These are phyloP conservation scores for Stramenopiles sp. DNA, from an alignment of 352 stramenopile species.

Conservation along the genomic window DNA sequence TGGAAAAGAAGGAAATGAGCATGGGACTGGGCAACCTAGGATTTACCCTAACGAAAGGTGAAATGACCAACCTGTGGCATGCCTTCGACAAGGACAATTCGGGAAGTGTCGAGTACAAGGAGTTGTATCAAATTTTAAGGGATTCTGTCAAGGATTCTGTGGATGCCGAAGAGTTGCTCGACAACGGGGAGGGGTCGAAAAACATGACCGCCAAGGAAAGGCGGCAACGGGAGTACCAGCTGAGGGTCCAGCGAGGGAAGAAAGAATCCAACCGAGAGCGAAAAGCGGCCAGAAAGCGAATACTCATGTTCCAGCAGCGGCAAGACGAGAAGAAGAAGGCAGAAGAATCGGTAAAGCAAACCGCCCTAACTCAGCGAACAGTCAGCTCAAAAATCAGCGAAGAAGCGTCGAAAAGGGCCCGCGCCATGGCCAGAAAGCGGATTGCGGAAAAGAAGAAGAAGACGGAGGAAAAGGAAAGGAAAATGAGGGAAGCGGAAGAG, in stretches of 20 bases:
- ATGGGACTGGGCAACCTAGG: neutral
- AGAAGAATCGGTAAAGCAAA: neutral
- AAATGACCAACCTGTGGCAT: neutral
- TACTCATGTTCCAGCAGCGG: too few species aligned
- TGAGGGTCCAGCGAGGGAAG: neutral
- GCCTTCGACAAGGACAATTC: neutral
- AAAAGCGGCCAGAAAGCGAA: neutral
- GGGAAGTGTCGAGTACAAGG: neutral
- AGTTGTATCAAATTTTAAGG: slow-evolving; percentile 3
- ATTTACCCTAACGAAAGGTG: neutral
- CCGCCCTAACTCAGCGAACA: neutral
- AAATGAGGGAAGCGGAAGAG: neutral
- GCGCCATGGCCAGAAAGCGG: neutral
- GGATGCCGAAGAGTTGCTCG: neutral
- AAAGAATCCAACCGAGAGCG: neutral
- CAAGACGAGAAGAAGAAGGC: neutral
- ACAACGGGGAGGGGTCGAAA: neutral
- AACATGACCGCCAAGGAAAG: neutral
- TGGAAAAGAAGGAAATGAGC: neutral
- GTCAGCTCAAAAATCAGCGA: neutral
- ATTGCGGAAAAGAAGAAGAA: slow-evolving; percentile 5
- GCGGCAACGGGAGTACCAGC: neutral
- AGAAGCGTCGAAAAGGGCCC: neutral
- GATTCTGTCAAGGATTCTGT: neutral
- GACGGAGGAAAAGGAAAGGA: neutral